Evolutionary conservation across 805 yeast species (phyloP), one percentile per base, ranked within the genome.

Genomic region (Yarrowia sp.): DNA sequence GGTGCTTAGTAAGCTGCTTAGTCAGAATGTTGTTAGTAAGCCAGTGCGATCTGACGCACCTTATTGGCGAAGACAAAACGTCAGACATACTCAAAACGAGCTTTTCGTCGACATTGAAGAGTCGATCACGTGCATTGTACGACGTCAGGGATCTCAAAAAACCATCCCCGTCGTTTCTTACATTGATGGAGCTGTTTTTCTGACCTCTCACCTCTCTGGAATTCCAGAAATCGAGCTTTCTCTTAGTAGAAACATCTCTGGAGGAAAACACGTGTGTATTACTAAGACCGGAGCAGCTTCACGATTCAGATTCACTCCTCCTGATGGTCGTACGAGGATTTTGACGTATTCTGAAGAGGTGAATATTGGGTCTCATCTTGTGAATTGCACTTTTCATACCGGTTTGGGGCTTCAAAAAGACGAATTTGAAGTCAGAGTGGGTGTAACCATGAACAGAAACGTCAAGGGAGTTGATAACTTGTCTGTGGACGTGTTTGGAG

Each of bases 31-130:
- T 35, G 58, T 73, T 4, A 63, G 72, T 1, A 68, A 72, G 5
- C 33, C 41, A 11, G 14, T 9, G 4, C 66, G 69, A 8, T 65
- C 36, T 36, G 71, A 67, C 13, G 71, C 72, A 32, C 76, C 78
- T 8, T 96, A 97, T 1, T 93, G 98, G 98, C 82, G 98, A 70
- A 79, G 84, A 53, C 73, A 86, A 4, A 83, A 85, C 68, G 87
- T 89, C n/a, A 83, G 81, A 68, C 85, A 90, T 73, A 81, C 90
- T 3, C 86, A 86, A 68, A 91, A 93, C 74, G 98, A 93, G 75
- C 80, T 93, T 75, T 91, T 86, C 73, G 88, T 93, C 8, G 98
- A 95, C 75, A 73, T 95, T 6, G 79, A 81, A 2, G 99, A 93
- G 74, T 77, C 47, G 9, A 33, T 48, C 32, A 36, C 39, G 35